Base-by-base conservation (phyloP, 1,139 yeast genomes). In the Ashbya aceris region DNA sequence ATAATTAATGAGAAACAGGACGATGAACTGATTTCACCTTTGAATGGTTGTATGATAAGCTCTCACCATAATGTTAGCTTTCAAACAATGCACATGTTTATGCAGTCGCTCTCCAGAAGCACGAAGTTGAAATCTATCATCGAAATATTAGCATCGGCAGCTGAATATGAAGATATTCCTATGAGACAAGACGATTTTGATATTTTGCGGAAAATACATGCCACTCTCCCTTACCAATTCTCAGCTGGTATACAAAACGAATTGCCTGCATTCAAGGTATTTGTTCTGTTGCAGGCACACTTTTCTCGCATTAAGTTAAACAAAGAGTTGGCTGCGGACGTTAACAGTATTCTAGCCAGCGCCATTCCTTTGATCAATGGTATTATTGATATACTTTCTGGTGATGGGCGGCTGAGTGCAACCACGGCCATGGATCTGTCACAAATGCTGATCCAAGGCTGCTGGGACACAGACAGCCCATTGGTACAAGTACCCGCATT, bases 381-480 rank as follows among this genome's bases (percentile, higher is more conserved):
- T 0, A 67, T 79, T 44, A 79, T 85, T 27, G 96, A 91, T 59
- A 67, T 81, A 1, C 65, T 87, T 36, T 78, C 95, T 0, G 77
- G 89, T 49, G 89, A 85, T 45, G 96, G 97, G 0, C 69, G 71
- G 49, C 64, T 89, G 54, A 83, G 79, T 58, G 87, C 95, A 0
- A 70, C 86, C 49, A 73, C 74, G 41, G 93, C 87, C 0, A 85
- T 91, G 83, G 97, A 91, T 58, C 60, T 89, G 44, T 75, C 84
- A 1, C 98, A 91, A 56, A 84, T 87, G 95, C 65, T 86, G 8
- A 77, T 83, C 1, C 98, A 91, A 60, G 94, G 83, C 0, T 66
- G 83, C 26, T 87, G 96, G 95, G 84, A 79, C 51, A 70, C 77
- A 23, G 96, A 85, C 44, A 75, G 76, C 40, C 83, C 94, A 1